Evolutionary conservation across 306 rosid genomes (phyloP).

Genomic region (Cyamopsis tetragonoloba): DNA sequence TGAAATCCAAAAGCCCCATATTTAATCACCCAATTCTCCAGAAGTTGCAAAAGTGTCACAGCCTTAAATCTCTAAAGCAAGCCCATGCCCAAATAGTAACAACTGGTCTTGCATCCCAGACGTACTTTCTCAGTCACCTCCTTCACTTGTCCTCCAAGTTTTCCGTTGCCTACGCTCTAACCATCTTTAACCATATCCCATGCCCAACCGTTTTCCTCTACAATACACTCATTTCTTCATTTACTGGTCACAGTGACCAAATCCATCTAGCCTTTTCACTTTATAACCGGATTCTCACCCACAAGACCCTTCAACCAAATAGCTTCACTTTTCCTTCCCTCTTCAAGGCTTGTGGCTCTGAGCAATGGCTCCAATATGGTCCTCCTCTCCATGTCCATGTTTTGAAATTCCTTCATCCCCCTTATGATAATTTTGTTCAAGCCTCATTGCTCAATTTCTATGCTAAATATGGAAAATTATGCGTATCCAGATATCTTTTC

Average conservation of each 20-base stretch:
- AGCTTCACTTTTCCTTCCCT: slow-evolving; percentile 50
- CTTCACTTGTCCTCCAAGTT: slow-evolving; percentile 31
- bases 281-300: slow-evolving; percentile 27
- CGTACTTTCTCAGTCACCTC: slow-evolving; percentile 40
- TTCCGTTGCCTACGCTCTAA: slow-evolving; percentile 24
- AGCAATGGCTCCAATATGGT: slow-evolving; percentile 33
- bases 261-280: slow-evolving; percentile 34
- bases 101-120: slow-evolving; percentile 30
- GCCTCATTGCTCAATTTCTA: slow-evolving; percentile 40
- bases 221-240: slow-evolving; percentile 45
- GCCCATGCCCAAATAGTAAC: slow-evolving; percentile 39
- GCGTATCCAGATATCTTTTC: slow-evolving; percentile 28
- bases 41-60: slow-evolving; percentile 24
- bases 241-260: background rate
- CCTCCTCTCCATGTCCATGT: slow-evolving; percentile 40
- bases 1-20: slow-evolving; percentile 27
- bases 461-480: slow-evolving; percentile 38
- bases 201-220: slow-evolving; percentile 43
- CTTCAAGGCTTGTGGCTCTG: slow-evolving; percentile 33
- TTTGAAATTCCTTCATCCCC: slow-evolving; percentile 40
- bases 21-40: slow-evolving; percentile 31
- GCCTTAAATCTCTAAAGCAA: slow-evolving; percentile 28
- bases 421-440: slow-evolving; percentile 42
- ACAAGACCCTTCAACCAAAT: slow-evolving; percentile 32
- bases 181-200: slow-evolving; percentile 30